Evolutionary conservation across 2,329 filamentous ascomycete genomes (phyloP).

Genomic region (Cordyceps javanica): DNA sequence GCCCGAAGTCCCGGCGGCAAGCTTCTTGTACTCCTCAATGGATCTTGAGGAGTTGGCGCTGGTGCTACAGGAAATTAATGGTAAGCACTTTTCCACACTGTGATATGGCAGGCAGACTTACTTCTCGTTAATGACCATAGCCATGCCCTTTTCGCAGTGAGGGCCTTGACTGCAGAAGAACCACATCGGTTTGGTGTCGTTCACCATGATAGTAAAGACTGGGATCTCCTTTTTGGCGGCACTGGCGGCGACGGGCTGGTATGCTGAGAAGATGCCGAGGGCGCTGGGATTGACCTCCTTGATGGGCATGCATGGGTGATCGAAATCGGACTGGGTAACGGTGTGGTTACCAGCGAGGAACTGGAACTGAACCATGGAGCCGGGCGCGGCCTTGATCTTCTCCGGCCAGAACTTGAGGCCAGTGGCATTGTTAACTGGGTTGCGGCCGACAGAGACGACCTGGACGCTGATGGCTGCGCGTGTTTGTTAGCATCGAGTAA

Average conservation of each 20-base stretch:
- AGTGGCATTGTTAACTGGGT: conserved; percentile 41
- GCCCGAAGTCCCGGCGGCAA: conserved; percentile 26
- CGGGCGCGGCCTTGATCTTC: conserved; percentile 55
- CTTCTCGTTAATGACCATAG: conserved; percentile 71
- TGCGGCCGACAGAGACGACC: conserved; percentile 58
- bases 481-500: not conserved
- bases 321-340: conserved; percentile 70
- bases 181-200: conserved; percentile 67
- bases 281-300: conserved; percentile 42
- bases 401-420: conserved; percentile 58
- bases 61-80: conserved; percentile 27
- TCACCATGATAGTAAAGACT: conserved; percentile 66
- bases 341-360: conserved; percentile 69
- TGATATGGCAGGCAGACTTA: conserved; percentile 32
- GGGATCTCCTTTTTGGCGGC: conserved; percentile 46
- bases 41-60: conserved; percentile 46
- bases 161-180: conserved; percentile 68
- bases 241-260: conserved; percentile 55
- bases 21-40: conserved; percentile 41
- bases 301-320: conserved; percentile 62
- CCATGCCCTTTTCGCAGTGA: conserved; percentile 72
- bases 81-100: conserved; percentile 13
- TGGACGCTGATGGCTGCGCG: conserved; percentile 41
- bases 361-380: conserved; percentile 62
- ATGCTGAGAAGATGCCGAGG: conserved; percentile 61